Percentiles rank a stretch among this genome's conserved stretches.
These are phyloP conservation scores for Bothriochloa decipiens DNA, from an alignment of 176 grass and related monocot species.

Conservation along the genomic window DNA sequence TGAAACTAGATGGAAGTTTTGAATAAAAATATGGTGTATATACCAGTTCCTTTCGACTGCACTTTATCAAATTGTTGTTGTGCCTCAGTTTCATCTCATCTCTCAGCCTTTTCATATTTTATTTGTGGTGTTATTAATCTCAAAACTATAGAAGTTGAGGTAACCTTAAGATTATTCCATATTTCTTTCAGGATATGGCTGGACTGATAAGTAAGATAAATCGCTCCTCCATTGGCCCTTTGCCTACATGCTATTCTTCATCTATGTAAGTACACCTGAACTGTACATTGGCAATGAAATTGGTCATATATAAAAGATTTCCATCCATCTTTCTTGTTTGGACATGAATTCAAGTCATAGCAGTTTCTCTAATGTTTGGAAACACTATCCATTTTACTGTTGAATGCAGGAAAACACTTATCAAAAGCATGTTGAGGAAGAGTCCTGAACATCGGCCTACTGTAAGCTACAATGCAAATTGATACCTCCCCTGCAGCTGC, in stretches of 20 bases:
- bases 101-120: neutral
- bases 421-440: slow-evolving; percentile 98
- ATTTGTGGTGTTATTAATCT: slow-evolving; percentile 31
- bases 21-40: slow-evolving; percentile 17
- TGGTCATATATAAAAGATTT: slow-evolving; percentile 12
- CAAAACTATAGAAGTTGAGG: neutral
- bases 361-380: slow-evolving; percentile 9
- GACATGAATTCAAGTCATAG: neutral
- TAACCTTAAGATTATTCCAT: slow-evolving; percentile 30
- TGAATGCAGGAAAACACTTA: slow-evolving; percentile 83
- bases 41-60: neutral
- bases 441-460: slow-evolving; percentile 94
- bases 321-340: slow-evolving; percentile 13
- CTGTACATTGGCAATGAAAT: slow-evolving; percentile 21
- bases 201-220: slow-evolving; percentile 99
- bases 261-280: slow-evolving; percentile 68
- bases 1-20: neutral
- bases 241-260: slow-evolving; percentile 88
- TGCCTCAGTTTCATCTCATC: slow-evolving; percentile 1
- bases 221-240: slow-evolving; percentile 91
- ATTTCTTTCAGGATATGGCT: slow-evolving; percentile 93
- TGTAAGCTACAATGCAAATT: slow-evolving; percentile 66
- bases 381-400: slow-evolving; percentile 22
- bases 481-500: neutral
- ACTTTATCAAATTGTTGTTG: neutral